These are phyloP conservation scores for Kodamaea kaohsiungensis DNA, from an alignment of 805 yeast species.

Conservation along the genomic window DNA sequence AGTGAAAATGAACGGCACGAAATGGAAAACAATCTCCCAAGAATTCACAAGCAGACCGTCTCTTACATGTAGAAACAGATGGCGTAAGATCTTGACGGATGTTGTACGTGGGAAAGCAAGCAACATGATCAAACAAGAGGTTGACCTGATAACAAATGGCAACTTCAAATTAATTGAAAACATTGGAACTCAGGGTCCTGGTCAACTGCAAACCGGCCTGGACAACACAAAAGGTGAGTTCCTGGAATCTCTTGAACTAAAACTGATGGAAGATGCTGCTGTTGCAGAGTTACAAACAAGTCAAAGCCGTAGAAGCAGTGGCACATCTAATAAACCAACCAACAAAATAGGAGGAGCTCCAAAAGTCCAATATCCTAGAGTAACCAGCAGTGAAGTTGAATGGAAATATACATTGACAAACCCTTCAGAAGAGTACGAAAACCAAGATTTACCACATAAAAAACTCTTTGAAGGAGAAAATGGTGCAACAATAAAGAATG, in stretches of 20 bases:
- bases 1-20: conserved; percentile 75
- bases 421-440: conserved; percentile 38
- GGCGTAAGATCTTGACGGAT: conserved; percentile 83
- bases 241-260: not conserved
- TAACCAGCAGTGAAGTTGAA: conserved; percentile 41
- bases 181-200: not conserved
- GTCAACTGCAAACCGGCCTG: not conserved
- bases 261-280: conserved; percentile 1
- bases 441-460: conserved; percentile 22
- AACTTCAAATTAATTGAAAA: conserved; percentile 8
- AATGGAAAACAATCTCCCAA: conserved; percentile 80
- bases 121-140: conserved; percentile 55
- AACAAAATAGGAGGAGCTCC: not conserved
- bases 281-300: not conserved
- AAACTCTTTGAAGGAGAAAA: conserved; percentile 21
- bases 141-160: conserved; percentile 48
- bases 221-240: not conserved
- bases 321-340: not conserved
- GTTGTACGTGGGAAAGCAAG: conserved; percentile 69
- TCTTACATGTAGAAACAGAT: conserved; percentile 85
- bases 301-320: not conserved
- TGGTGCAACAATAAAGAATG: conserved; percentile 52
- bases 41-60: conserved; percentile 81
- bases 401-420: conserved; percentile 56
- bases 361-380: not conserved